phyloP scores from a whole-genome alignment of 2,329 filamentous ascomycete species.

The Alternaria ventricosa region DNA sequence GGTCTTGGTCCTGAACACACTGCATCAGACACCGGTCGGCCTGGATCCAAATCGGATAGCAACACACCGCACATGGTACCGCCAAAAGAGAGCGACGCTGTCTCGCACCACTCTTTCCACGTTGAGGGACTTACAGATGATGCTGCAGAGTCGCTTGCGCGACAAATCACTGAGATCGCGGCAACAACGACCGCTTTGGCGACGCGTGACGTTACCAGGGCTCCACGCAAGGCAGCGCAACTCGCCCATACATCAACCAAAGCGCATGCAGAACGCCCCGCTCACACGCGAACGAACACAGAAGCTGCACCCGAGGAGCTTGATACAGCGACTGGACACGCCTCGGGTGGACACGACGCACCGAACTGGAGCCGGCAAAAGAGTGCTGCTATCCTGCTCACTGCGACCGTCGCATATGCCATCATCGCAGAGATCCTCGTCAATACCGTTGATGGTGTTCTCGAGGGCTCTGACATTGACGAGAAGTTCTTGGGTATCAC shows the following conservation, averaged over 20 bases:
- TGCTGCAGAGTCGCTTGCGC: conserved; percentile 80
- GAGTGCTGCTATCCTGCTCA: conserved; percentile 86
- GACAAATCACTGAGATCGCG: conserved; percentile 91
- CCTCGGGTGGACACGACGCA: conserved; percentile 80
- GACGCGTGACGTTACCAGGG: conserved; percentile 73
- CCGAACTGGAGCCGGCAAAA: conserved; percentile 96
- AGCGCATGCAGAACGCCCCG: conserved; percentile 48
- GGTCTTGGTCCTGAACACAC: conserved; percentile 68
- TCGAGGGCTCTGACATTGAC: conserved; percentile 88
- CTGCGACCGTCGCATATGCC: conserved; percentile 91
- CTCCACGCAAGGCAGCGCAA: conserved; percentile 59
- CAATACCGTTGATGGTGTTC: conserved; percentile 94
- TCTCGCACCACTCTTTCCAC: conserved; percentile 54
- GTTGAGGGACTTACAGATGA: conserved; percentile 76
- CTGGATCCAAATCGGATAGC: conserved; percentile 30
- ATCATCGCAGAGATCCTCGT: conserved; percentile 96
- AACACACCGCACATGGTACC: conserved; percentile 46
- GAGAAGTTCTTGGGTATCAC: conserved; percentile 98
- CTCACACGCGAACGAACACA: conserved; percentile 47
- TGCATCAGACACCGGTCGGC: conserved; percentile 48
- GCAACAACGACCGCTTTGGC: conserved; percentile 89
- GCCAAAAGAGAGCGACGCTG: conserved; percentile 45
- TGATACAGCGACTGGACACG: conserved; percentile 53
- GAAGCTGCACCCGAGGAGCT: conserved; percentile 60
- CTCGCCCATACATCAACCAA: conserved; percentile 46